Evolutionary conservation across 345 rosid genomes (phyloP).

Genomic region (Sonneratia alba): DNA sequence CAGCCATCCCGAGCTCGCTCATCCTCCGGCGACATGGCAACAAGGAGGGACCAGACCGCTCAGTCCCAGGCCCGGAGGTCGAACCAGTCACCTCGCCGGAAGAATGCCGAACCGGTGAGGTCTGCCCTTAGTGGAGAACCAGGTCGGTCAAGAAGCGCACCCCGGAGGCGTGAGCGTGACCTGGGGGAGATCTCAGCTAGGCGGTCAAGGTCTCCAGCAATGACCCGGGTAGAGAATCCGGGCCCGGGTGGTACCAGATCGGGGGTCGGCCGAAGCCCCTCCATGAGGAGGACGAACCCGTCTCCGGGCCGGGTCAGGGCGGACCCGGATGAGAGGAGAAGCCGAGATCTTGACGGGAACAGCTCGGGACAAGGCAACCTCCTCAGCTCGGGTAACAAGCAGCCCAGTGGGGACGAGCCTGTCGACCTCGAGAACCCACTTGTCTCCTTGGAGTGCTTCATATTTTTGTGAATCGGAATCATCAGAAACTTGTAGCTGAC

Average conservation of each 20-base stretch:
- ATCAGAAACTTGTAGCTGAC: background rate
- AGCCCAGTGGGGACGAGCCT: constrained; percentile 9
- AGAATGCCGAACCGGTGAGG: constrained; percentile 28
- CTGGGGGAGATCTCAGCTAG: constrained; percentile 50
- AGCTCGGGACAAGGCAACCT: background rate
- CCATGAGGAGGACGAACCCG: constrained; percentile 30
- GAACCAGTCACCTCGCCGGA: constrained; percentile 44
- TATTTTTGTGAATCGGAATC: constrained; percentile 39
- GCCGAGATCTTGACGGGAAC: background rate
- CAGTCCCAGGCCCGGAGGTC: constrained; percentile 37
- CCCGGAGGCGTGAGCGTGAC: constrained; percentile 30
- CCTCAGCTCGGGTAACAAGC: background rate
- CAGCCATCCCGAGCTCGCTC: constrained; percentile 19
- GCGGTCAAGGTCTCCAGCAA: constrained; percentile 29
- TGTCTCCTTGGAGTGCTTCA: constrained; percentile 84
- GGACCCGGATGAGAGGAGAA: constrained; percentile 20
- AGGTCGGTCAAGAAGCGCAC: constrained; percentile 9
- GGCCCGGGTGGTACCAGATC: constrained; percentile 28
- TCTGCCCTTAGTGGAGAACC: constrained; percentile 24
- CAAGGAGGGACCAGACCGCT: constrained; percentile 24
- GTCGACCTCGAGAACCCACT: constrained; percentile 75
- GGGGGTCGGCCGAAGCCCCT: constrained; percentile 38
- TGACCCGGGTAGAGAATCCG: constrained; percentile 1
- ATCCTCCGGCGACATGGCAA: background rate
- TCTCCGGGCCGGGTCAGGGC: constrained; percentile 55